phyloP scores from a whole-genome alignment of 2,329 filamentous ascomycete species.

The Periconia macrospinosa region DNA sequence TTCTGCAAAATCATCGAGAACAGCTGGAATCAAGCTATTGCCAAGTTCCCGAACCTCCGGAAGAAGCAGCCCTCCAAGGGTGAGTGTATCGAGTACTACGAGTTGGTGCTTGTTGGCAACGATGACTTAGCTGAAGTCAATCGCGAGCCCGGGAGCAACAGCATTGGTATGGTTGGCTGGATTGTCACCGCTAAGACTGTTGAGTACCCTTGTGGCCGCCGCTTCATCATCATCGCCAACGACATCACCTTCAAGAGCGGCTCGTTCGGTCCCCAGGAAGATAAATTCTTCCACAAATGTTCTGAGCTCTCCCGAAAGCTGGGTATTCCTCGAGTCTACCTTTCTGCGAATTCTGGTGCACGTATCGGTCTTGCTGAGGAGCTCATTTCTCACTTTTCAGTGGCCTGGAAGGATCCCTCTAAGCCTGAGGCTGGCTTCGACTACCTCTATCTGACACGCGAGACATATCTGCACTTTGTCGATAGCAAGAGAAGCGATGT shows the following conservation, averaged over 20 bases:
- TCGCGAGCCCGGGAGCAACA: conserved; percentile 93
- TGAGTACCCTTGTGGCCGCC: conserved; percentile 88
- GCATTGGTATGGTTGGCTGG: conserved; percentile 98
- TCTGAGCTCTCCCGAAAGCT: conserved; percentile 92
- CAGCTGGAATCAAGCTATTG: conserved; percentile 78
- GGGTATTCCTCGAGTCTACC: conserved; percentile 94
- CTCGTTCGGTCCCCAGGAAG: conserved; percentile 93
- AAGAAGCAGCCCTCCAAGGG: conserved; percentile 82
- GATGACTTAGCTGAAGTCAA: conserved; percentile 92
- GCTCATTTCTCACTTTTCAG: conserved; percentile 94
- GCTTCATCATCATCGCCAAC: conserved; percentile 96
- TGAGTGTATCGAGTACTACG: conserved; percentile 90
- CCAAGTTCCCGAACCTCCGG: conserved; percentile 71
- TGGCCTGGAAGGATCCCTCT: conserved; percentile 86
- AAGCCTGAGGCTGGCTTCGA: conserved; percentile 91
- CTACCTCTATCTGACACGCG: conserved; percentile 90
- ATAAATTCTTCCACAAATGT: conserved; percentile 99
- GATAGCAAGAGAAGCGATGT: conserved; percentile 74
- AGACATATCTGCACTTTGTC: conserved; percentile 83
- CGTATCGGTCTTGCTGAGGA: conserved; percentile 96
- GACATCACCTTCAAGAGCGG: conserved; percentile 99
- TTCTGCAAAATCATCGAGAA: conserved; percentile 98
- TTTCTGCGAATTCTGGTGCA: conserved; percentile 98
- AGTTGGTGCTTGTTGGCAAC: conserved; percentile 91
- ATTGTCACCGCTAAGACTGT: conserved; percentile 91